Percentiles rank a stretch among this genome's conserved stretches.
Conservation (phyloP, 345 rosid genomes). For the Populus simonii region DNA sequence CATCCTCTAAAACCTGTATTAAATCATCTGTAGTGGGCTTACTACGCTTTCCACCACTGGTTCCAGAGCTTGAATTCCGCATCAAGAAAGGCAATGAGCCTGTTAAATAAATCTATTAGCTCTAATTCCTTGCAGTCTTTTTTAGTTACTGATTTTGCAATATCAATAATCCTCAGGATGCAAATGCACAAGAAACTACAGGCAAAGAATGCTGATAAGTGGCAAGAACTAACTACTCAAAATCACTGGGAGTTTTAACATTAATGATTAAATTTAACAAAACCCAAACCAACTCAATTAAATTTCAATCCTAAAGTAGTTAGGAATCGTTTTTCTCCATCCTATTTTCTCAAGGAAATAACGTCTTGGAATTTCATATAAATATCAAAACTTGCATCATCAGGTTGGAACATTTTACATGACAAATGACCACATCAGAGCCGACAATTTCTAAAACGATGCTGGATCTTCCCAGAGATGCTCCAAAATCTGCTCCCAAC, state of each 20-base stretch:
- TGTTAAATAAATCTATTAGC: conserved; percentile 19
- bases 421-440: not conserved
- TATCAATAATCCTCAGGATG: too few species aligned
- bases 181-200: not conserved
- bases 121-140: not conserved
- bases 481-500: not conserved
- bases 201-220: not conserved
- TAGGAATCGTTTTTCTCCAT: not conserved
- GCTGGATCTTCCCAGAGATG: not conserved
- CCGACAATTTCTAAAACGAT: not conserved
- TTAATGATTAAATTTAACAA: not conserved
- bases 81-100: conserved; percentile 51
- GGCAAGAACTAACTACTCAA: not conserved
- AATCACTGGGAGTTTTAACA: not conserved
- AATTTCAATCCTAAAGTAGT: not conserved
- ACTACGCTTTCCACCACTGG: conserved; percentile 26
- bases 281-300: not conserved
- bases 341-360: not conserved
- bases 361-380: not conserved
- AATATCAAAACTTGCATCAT: not conserved
- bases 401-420: not conserved
- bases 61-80: conserved; percentile 20
- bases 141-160: not conserved
- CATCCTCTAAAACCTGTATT: conserved; percentile 56
- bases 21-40: conserved; percentile 71